Percentiles rank a stretch among this genome's conserved stretches.
These are phyloP conservation scores for Colletotrichum nymphaeae DNA, from an alignment of 2,329 filamentous ascomycete genomes.

Conservation along the genomic window DNA sequence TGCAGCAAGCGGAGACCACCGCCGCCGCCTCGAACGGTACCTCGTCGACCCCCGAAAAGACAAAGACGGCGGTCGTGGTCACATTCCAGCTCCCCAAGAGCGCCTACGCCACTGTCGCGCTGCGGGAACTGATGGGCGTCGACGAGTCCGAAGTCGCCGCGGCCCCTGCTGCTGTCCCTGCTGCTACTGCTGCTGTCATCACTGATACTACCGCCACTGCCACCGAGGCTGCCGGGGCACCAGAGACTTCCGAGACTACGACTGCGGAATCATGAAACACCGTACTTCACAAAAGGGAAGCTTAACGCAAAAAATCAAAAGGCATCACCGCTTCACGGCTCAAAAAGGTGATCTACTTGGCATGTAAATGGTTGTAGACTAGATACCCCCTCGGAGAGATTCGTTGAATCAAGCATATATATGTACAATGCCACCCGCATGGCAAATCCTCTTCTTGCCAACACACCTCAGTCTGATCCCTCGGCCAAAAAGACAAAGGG, in stretches of 20 bases:
- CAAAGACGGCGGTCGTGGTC: constrained; percentile 75
- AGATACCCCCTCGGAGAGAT: constrained; percentile 29
- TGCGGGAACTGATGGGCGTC: constrained; percentile 79
- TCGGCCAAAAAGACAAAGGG: background rate
- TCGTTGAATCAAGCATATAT: background rate
- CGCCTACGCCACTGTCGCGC: constrained; percentile 86
- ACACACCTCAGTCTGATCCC: background rate
- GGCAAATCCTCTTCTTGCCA: background rate
- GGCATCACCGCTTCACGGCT: background rate
- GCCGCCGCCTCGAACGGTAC: constrained; percentile 33
- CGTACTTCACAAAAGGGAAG: background rate
- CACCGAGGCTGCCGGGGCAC: background rate
- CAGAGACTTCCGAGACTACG: background rate
- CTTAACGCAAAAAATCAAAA: background rate
- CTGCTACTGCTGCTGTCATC: background rate
- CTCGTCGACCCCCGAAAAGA: constrained; percentile 32
- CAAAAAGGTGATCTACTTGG: constrained; percentile 5
- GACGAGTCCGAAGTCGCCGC: constrained; percentile 32
- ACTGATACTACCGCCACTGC: background rate
- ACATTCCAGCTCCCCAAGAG: constrained; percentile 82
- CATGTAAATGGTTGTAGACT: constrained; percentile 32
- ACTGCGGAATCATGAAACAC: background rate
- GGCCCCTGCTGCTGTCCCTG: background rate
- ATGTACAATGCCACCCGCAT: constrained; percentile 20
- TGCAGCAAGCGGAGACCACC: constrained; percentile 32